Percentiles rank a stretch among this genome's conserved stretches.
These are phyloP conservation scores for Leccinellum albellum DNA, from an alignment of 768 basidiomycete genomes.

Conservation along the genomic window DNA sequence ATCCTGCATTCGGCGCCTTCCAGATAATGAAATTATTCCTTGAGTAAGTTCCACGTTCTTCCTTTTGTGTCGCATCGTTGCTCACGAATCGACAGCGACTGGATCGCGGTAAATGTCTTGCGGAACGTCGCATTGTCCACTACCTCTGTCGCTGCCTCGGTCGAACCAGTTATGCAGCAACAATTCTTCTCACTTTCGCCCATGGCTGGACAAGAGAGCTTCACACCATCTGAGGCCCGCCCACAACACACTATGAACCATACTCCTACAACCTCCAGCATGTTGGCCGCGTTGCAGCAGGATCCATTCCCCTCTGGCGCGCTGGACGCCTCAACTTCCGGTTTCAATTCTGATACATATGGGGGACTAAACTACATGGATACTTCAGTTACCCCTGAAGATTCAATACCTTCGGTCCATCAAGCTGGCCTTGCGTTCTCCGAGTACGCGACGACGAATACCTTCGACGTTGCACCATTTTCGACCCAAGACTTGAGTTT, in stretches of 20 bases:
- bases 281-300: conserved; percentile 83
- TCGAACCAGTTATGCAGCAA: conserved; percentile 89
- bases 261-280: conserved; percentile 85
- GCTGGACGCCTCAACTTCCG: conserved; percentile 59
- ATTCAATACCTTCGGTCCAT: conserved; percentile 56
- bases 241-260: conserved; percentile 65
- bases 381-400: conserved; percentile 59
- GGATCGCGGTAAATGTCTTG: conserved; percentile 88
- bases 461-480: conserved; percentile 72
- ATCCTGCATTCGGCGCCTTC: conserved; percentile 89
- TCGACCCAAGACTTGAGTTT: conserved; percentile 64
- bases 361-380: conserved; percentile 76
- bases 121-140: conserved; percentile 84
- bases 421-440: conserved; percentile 64
- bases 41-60: conserved; percentile 53
- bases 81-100: conserved; percentile 55
- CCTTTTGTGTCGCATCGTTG: conserved; percentile 7
- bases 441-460: conserved; percentile 61
- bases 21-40: conserved; percentile 89
- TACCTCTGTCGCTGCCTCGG: conserved; percentile 87
- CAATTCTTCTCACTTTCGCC: conserved; percentile 83
- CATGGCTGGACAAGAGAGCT: conserved; percentile 85
- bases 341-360: conserved; percentile 68
- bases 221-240: conserved; percentile 60
- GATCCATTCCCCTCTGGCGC: conserved; percentile 65